These are phyloP conservation scores for Maudiozyma saulgeensis DNA, from an alignment of 805 yeast genomes.

Conservation along the genomic window DNA sequence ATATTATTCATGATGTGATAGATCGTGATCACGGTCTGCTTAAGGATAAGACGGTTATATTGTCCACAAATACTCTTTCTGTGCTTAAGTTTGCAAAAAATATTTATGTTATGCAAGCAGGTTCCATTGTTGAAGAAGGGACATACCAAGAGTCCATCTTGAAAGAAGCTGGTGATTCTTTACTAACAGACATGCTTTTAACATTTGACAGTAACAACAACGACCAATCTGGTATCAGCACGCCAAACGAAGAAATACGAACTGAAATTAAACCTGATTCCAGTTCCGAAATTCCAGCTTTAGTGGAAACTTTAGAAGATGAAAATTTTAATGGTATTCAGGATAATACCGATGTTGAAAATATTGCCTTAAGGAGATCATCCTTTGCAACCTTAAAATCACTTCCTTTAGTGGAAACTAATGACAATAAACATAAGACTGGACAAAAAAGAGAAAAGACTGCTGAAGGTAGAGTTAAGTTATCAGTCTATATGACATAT, in stretches of 20 bases:
- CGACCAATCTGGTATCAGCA: slow-evolving; percentile 4
- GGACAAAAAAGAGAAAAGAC: slow-evolving; percentile 43
- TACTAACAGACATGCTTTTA: slow-evolving; percentile 23
- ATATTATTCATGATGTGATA: slow-evolving; percentile 42
- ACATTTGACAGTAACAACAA: slow-evolving; percentile 27
- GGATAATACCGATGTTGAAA: slow-evolving; percentile 7
- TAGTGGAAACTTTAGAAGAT: slow-evolving; percentile 1
- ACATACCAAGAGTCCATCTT: slow-evolving; percentile 37
- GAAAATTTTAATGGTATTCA: slow-evolving; percentile 1
- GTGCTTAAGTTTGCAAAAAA: slow-evolving; percentile 49
- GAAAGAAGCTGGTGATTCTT: slow-evolving; percentile 19
- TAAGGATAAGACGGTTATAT: slow-evolving; percentile 41
- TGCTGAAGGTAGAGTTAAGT: slow-evolving; percentile 52
- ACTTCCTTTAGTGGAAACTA: slow-evolving; percentile 25
- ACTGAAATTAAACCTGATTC: neutral
- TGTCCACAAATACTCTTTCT: slow-evolving; percentile 50
- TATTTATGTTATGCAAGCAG: slow-evolving; percentile 48
- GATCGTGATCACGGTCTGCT: slow-evolving; percentile 37
- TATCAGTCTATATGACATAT: slow-evolving; percentile 44
- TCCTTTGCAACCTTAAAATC: slow-evolving; percentile 52
- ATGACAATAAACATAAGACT: slow-evolving; percentile 29
- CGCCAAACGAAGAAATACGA: neutral
- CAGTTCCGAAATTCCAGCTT: neutral
- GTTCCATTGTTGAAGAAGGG: slow-evolving; percentile 50
- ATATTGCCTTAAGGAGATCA: slow-evolving; percentile 40